A percentile compares a stretch with the other conserved stretches of the same genome.
phyloP scores from a whole-genome alignment of 768 basidiomycete species.

The Lactarius evosmus region DNA sequence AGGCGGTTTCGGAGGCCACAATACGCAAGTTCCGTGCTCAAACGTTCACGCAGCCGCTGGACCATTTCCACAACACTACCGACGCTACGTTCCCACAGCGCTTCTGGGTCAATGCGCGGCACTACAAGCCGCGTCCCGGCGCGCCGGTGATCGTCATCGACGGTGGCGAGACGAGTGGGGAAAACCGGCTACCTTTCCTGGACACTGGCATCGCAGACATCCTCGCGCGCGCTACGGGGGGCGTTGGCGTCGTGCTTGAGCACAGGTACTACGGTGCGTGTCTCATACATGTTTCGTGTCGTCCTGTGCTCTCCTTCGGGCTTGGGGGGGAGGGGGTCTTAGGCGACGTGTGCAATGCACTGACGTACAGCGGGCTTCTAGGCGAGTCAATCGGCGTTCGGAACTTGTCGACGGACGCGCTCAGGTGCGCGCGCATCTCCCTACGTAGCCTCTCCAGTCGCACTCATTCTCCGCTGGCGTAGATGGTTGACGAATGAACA shows the following conservation, averaged over 20 bases:
- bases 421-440: conserved; percentile 48
- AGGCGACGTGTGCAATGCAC: conserved; percentile 13
- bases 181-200: conserved; percentile 50
- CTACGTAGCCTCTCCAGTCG: background rate
- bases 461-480: background rate
- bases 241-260: conserved; percentile 87
- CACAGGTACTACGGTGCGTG: conserved; percentile 81
- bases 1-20: background rate
- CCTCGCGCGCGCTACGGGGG: conserved; percentile 77
- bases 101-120: conserved; percentile 87
- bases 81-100: conserved; percentile 75
- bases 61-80: conserved; percentile 62
- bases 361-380: conserved; percentile 33
- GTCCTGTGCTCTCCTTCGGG: background rate
- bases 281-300: background rate
- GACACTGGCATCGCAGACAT: conserved; percentile 75
- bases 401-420: conserved; percentile 77
- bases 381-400: conserved; percentile 72
- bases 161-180: conserved; percentile 90
- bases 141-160: conserved; percentile 90
- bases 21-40: conserved; percentile 45
- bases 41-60: conserved; percentile 82
- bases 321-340: background rate
- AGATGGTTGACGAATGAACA: conserved; percentile 91
- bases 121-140: conserved; percentile 66